These are phyloP conservation scores for Mycosphaerella arachidis DNA, from an alignment of 2,329 filamentous ascomycete genomes.

Conservation along the genomic window DNA sequence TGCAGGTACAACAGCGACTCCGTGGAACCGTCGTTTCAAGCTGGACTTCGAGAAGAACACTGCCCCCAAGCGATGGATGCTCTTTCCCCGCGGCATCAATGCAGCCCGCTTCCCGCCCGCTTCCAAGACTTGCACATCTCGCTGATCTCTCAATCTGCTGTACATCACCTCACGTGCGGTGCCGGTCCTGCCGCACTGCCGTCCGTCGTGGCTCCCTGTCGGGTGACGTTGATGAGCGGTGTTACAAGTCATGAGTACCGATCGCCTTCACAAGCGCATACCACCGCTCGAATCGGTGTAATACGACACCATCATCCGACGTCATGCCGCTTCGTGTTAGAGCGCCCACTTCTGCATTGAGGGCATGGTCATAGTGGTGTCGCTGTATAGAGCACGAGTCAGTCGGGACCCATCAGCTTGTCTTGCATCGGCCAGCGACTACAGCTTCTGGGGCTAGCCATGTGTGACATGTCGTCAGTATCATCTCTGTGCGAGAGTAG, in stretches of 20 bases:
- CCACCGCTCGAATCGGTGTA: background rate
- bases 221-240: background rate
- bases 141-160: too few relatives aligned
- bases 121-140: background rate
- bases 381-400: background rate
- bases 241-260: slow-evolving; percentile 3
- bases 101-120: background rate
- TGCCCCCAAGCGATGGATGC: background rate
- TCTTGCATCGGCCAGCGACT: background rate
- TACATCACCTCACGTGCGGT: background rate
- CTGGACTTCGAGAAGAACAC: background rate
- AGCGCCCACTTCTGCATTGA: background rate
- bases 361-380: background rate
- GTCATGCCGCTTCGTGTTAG: background rate
- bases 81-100: background rate
- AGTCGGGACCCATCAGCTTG: background rate
- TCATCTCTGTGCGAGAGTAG: background rate
- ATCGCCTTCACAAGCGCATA: slow-evolving; percentile 2
- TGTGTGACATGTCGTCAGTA: background rate
- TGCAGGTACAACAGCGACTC: background rate
- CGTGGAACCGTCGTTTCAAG: background rate
- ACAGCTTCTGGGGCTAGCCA: background rate
- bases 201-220: background rate
- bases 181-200: background rate
- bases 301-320: too few relatives aligned